These are phyloP conservation scores for Pichia inconspicua DNA, from an alignment of 1,139 yeast species.

Conservation along the genomic window DNA sequence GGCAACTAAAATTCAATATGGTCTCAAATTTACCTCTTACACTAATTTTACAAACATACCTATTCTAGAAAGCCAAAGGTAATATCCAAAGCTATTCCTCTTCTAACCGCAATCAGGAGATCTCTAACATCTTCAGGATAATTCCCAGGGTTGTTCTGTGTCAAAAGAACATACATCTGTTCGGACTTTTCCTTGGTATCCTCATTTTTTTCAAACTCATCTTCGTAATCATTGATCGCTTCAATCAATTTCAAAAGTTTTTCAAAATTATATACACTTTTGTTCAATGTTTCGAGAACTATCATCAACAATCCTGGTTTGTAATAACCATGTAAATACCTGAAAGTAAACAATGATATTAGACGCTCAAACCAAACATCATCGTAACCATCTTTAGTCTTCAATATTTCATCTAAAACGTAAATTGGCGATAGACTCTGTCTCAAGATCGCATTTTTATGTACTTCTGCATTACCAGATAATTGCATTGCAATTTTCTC, in stretches of 20 bases:
- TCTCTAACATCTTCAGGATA: slow-evolving; percentile 1
- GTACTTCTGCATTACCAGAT: slow-evolving; percentile 2
- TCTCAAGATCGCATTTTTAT: slow-evolving; percentile 19
- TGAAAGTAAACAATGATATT: slow-evolving; percentile 52
- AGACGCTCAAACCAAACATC: slow-evolving; percentile 30
- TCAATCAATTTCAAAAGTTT: slow-evolving; percentile 22
- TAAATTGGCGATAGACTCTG: slow-evolving; percentile 26
- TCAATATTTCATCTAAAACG: slow-evolving; percentile 17
- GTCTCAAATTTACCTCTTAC: too few species aligned
- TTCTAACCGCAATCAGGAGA: slow-evolving; percentile 1
- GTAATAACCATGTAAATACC: slow-evolving; percentile 55
- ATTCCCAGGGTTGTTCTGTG: background rate
- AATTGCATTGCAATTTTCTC: slow-evolving; percentile 31
- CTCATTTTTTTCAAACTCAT: slow-evolving; percentile 8
- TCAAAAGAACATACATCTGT: slow-evolving; percentile 14
- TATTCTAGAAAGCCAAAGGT: slow-evolving; percentile 10
- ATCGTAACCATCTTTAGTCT: slow-evolving; percentile 7
- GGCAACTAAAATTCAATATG: too few species aligned
- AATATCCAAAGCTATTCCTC: slow-evolving; percentile 10
- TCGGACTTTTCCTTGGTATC: slow-evolving; percentile 10
- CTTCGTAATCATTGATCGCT: slow-evolving; percentile 20
- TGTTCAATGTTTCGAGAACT: slow-evolving; percentile 17
- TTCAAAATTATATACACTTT: slow-evolving; percentile 13
- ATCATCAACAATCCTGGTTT: slow-evolving; percentile 40
- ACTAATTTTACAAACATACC: background rate